Evolutionary conservation across 169 alveolate species (phyloP), one percentile per base, ranked within the genome.

Genomic region (Hepatocystis sp.): DNA sequence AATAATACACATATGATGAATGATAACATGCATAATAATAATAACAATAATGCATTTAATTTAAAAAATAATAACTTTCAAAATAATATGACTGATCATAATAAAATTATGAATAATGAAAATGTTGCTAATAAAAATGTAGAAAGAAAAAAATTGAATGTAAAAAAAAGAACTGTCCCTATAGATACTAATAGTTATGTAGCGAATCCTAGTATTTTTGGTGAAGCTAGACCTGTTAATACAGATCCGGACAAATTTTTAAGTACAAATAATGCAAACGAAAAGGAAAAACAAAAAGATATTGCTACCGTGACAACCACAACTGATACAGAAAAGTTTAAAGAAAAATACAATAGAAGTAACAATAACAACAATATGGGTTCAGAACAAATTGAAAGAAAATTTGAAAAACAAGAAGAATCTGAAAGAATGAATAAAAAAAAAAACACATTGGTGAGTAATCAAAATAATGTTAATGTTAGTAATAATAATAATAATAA

Each of bases 211-310:
- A 71, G 19, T 4, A 71, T 71, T 19, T 71, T 71, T 56, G 86
- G 86, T n/a, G 86, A 71, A 61, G 86, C 86, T n/a, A 71, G 58
- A 71, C 86, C 86, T n/a, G 86, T 71, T 55, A 65, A 71, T 34
- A 71, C 71, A 4, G 40, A 71, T 11, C 86, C 86, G 2, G 86
- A 71, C 13, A 71, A 71, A 71, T 56, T 71, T 19, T 23, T 71
- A 71, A 34, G 19, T 42, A 76, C 55, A 8, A 71, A 60, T 34
- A 21, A 30, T 40, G n/a, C 86, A 4, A 71, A 71, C 42, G 86
- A 51, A 32, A 71, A 71, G 13, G 86, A 71, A 4, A 39, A 15
- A 1, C 15, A 36, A 11, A 34, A 17, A 21, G 34, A 36, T 23
- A 55, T 53, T 23, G 61, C 13, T 21, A 44, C 11, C 44, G 23